Evolutionary conservation across 2,329 filamentous ascomycete genomes (phyloP).

Genomic region (Hirsutella thompsonii): DNA sequence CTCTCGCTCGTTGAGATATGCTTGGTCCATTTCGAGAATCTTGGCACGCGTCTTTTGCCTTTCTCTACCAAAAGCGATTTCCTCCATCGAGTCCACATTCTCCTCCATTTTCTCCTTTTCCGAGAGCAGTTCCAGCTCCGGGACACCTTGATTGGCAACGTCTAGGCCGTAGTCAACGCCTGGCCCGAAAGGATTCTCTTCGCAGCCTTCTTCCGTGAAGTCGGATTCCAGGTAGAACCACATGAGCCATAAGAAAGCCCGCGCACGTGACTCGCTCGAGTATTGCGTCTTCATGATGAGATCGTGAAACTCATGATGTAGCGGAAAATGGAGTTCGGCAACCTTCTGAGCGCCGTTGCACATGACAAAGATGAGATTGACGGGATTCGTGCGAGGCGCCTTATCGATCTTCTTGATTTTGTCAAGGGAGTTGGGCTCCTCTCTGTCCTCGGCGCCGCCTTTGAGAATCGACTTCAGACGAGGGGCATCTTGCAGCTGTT

Average conservation of each 20-base stretch:
- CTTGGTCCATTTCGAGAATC: conserved; percentile 65
- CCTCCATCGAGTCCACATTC: conserved; percentile 61
- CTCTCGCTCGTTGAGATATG: conserved; percentile 49
- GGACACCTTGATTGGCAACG: conserved; percentile 57
- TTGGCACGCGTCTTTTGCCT: conserved; percentile 64
- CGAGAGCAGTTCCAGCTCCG: conserved; percentile 51
- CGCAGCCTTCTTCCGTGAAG: conserved; percentile 76
- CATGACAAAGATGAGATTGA: conserved; percentile 93
- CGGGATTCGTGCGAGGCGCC: conserved; percentile 76
- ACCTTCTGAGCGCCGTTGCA: conserved; percentile 82
- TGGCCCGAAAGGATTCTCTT: conserved; percentile 79
- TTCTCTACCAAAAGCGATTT: conserved; percentile 55
- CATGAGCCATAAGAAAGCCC: conserved; percentile 92
- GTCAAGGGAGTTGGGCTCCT: conserved; percentile 72
- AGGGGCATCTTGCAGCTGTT: conserved; percentile 92
- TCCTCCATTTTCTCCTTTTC: conserved; percentile 53
- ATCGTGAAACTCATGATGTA: conserved; percentile 84
- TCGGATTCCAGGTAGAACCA: conserved; percentile 98
- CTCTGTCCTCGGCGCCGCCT: conserved; percentile 79
- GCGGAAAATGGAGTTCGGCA: conserved; percentile 82
- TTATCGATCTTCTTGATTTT: conserved; percentile 57
- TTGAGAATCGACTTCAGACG: conserved; percentile 95
- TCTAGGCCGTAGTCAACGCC: conserved; percentile 53
- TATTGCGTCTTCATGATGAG: conserved; percentile 83
- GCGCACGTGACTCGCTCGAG: conserved; percentile 70